Evolutionary conservation across 2,329 filamentous ascomycete species (phyloP).

Genomic region (Sclerotinia nivalis): DNA sequence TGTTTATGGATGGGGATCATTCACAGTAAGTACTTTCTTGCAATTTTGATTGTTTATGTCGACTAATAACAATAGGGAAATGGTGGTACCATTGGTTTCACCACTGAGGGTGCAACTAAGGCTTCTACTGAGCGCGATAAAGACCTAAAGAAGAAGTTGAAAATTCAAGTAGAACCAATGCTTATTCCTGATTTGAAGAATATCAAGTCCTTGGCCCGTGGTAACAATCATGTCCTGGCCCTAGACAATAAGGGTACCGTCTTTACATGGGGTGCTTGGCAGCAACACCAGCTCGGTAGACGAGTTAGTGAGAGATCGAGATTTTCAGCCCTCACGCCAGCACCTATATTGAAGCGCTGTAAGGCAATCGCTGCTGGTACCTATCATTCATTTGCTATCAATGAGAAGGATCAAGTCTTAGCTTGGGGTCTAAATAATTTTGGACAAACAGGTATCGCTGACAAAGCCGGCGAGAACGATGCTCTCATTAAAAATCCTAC

Average conservation of each 20-base stretch:
- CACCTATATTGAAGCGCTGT: constrained; percentile 40
- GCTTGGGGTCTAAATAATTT: constrained; percentile 88
- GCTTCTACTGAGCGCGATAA: neutral
- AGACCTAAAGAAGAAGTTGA: constrained; percentile 30
- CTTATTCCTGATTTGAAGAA: constrained; percentile 60
- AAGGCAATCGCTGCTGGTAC: constrained; percentile 54
- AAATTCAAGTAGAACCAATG: constrained; percentile 42
- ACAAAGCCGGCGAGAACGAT: constrained; percentile 65
- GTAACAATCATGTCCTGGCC: constrained; percentile 60
- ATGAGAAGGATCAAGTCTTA: constrained; percentile 68
- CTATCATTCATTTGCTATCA: constrained; percentile 79
- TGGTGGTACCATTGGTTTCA: constrained; percentile 62
- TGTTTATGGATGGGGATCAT: constrained; percentile 84
- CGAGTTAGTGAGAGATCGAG: constrained; percentile 39
- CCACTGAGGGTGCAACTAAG: constrained; percentile 3
- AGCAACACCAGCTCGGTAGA: constrained; percentile 68
- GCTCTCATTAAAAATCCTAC: constrained; percentile 54
- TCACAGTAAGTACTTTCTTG: constrained; percentile 54
- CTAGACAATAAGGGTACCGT: constrained; percentile 60
- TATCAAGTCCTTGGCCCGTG: constrained; percentile 54
- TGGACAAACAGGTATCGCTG: constrained; percentile 71
- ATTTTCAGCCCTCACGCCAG: constrained; percentile 34
- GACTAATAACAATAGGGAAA: constrained; percentile 51
- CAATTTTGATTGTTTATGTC: neutral
- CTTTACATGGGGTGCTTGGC: constrained; percentile 64